Base-by-base conservation (phyloP, 805 yeast species). In the Komagataella kurtzmanii region DNA sequence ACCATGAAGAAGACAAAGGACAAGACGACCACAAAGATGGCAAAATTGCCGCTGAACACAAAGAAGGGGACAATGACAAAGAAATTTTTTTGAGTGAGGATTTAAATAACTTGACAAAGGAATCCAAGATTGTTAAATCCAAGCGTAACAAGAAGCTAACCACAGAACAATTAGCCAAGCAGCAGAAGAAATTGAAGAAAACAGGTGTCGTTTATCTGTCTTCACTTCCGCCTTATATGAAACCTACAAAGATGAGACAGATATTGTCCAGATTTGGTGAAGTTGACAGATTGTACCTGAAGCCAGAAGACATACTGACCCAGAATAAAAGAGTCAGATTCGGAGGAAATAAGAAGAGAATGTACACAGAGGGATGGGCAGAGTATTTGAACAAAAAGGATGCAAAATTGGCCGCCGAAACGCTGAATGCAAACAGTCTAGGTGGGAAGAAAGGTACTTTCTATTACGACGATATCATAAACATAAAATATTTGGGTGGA, bases 131-230 rank as follows among this genome's bases (percentile, higher is more conserved):
- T 61, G 64, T 48, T 59, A 67, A 53, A 24, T 69, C 69, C 48
- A 75, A 77, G 56, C 68, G 40, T 30, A 30, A 82, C 45, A 80
- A 82, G 57, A 76, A 72, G 56, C 68, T 83, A 36, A 74, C 82
- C 6, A 74, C 82, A 6, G 75, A 75, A 48, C 78, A 79, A 55
- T 64, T 81, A n/a, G 76, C 63, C 5, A 68, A 79, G 61, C 77
- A 76, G 54, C 74, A 77, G 54, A 75, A 75, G 57, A 76, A 76
- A 57, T 73, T 77, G 44, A 79, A 75, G 54, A 81, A 77, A 58
- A 83, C 96, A 0, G 99, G 99, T 4, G 97, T 93, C 1, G 83
- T 95, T n/a, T 93, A 93, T 59, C 66, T 93, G 2, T 89, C 97
- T 0, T 77, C 83, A 49, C 78, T 93, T 7, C 99, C 99, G 0